Base-by-base conservation (phyloP, 306 rosid genomes). In the Sicyos edulis region DNA sequence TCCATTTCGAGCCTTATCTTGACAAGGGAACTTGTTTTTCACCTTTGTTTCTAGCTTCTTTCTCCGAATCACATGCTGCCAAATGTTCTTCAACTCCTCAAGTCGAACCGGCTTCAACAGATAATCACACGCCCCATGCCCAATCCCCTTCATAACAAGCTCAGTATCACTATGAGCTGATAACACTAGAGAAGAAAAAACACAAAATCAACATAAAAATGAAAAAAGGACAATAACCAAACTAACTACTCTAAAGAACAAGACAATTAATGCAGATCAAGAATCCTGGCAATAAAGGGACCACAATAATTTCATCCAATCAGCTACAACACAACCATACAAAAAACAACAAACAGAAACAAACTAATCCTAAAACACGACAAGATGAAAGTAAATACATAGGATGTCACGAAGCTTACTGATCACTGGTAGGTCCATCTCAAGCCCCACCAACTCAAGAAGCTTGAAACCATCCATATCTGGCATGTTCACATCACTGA, bases 341-440 rank as follows among this genome's bases (percentile, higher is more conserved):
- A 61, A 61, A 61, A 62, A 34, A 34, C 47, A 32, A 16, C 19
- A 60, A 63, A 65, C 52, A 34, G 16, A 21, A 32, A 16, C 19
- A 60, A 63, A 65, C 52, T 65, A 54, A 66, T 45, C 54, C 53
- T 44, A 45, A 44, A 64, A 40, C 71, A 64, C 52, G 72, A 74
- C 49, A 70, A 59, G 64, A 70, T 10, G 16, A 66, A 66, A 47
- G 51, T 32, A 52, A 45, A 37, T 57, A 2, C 72, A 40, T 10
- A 59, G 45, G 73, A 22, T 58, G 20, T 50, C 20, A n/a, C 71
- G 53, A 73, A 66, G 76, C 95, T 84, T 85, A 92, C 96, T 92
- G 42, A 92, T 89, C 29, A 92, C 90, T 29, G 97, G 96, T 42
- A 92, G 82, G 86, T 92, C 96, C 96, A 85, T 89, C 71, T 89